Evolutionary conservation across 352 stramenopile species (phyloP).

Genomic region (Pythium insidiosum): DNA sequence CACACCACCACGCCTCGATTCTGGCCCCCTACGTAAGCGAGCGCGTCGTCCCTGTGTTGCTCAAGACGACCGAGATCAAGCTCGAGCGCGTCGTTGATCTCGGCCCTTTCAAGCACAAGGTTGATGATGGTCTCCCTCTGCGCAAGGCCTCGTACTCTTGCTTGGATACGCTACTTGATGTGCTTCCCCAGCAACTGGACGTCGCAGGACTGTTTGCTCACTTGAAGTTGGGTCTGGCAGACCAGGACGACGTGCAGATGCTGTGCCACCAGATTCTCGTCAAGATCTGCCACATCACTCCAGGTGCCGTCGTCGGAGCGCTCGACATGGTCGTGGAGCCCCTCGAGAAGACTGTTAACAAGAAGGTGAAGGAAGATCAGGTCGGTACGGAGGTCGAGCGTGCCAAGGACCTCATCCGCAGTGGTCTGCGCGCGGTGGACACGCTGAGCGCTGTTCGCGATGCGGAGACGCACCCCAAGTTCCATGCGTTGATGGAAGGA

Average conservation of each 20-base stretch:
- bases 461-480: conserved; percentile 64
- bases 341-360: conserved; percentile 94
- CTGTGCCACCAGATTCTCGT: conserved; percentile 96
- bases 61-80: conserved; percentile 90
- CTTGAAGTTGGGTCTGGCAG: conserved; percentile 85
- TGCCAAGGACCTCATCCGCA: conserved; percentile 95
- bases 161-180: conserved; percentile 94
- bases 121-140: conserved; percentile 84
- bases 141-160: conserved; percentile 92
- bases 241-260: conserved; percentile 96
- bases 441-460: conserved; percentile 66
- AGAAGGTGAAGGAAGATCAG: conserved; percentile 93
- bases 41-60: conserved; percentile 87
- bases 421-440: conserved; percentile 85
- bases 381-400: conserved; percentile 94
- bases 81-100: conserved; percentile 96
- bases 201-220: conserved; percentile 90
- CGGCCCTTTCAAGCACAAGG: conserved; percentile 98
- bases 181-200: conserved; percentile 89
- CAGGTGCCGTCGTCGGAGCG: conserved; percentile 73
- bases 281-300: conserved; percentile 86
- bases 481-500: conserved; percentile 48
- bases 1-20: conserved; percentile 90
- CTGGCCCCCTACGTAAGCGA: conserved; percentile 74
- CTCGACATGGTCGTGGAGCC: conserved; percentile 88